These are phyloP conservation scores for Paspalum notatum DNA, from an alignment of 176 grass and related monocot genomes.

Conservation along the genomic window DNA sequence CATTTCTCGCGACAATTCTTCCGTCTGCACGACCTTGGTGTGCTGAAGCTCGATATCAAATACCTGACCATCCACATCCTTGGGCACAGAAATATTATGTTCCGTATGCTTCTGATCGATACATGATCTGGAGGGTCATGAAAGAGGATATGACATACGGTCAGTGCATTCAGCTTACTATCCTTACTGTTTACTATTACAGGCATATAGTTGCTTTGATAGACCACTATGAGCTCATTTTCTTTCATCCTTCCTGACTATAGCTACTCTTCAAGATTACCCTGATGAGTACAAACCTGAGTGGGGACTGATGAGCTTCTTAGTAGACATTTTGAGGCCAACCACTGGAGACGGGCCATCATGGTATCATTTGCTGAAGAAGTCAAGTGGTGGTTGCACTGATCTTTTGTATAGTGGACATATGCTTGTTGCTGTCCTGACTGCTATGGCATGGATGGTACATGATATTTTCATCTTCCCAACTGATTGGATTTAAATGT, in stretches of 20 bases:
- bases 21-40: conserved; percentile 85
- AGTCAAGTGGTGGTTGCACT: conserved; percentile 89
- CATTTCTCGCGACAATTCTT: conserved; percentile 84
- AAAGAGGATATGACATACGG: conserved; percentile 65
- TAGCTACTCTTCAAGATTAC: conserved; percentile 65
- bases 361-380: conserved; percentile 88
- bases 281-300: conserved; percentile 70
- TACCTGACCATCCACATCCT: conserved; percentile 81
- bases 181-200: not conserved
- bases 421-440: conserved; percentile 92
- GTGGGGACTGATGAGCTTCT: conserved; percentile 86
- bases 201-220: conserved; percentile 1
- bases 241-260: not conserved
- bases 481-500: not conserved
- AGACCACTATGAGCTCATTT: conserved; percentile 9
- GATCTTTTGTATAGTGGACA: conserved; percentile 96
- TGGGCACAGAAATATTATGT: conserved; percentile 88
- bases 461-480: conserved; percentile 1
- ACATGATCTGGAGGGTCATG: conserved; percentile 67
- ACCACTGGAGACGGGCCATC: conserved; percentile 67
- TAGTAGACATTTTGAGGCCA: conserved; percentile 82
- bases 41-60: conserved; percentile 58
- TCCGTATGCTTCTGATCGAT: conserved; percentile 73
- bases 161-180: conserved; percentile 51
- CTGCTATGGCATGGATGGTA: conserved; percentile 97